These are phyloP conservation scores for Xylaria bambusicola DNA, from an alignment of 495 filamentous ascomycete genomes.

Conservation along the genomic window DNA sequence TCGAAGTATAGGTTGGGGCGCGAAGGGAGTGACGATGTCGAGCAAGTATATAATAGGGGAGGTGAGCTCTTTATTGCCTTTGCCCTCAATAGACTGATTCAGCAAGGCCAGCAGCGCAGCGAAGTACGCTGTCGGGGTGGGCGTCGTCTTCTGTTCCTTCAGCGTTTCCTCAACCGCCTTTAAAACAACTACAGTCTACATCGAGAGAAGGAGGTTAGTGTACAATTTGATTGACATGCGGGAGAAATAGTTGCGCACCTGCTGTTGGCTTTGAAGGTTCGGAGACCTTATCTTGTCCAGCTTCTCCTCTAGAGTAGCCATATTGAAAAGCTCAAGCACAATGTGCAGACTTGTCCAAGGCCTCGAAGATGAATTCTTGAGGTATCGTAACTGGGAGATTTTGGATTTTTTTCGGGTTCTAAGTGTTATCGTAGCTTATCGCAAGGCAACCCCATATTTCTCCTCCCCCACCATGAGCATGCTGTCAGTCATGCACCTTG, in stretches of 20 bases:
- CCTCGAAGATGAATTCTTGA: slow-evolving; percentile 12
- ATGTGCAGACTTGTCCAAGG: slow-evolving; percentile 22
- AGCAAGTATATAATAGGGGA: slow-evolving; percentile 93
- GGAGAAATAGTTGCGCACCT: slow-evolving; percentile 56
- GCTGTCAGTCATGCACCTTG: neutral
- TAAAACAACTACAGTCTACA: slow-evolving; percentile 82
- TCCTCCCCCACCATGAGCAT: slow-evolving; percentile 25
- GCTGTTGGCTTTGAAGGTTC: slow-evolving; percentile 91
- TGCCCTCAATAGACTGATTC: slow-evolving; percentile 65
- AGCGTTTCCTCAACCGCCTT: slow-evolving; percentile 91
- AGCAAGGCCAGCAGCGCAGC: slow-evolving; percentile 92
- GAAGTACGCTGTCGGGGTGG: slow-evolving; percentile 88
- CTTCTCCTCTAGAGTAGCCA: slow-evolving; percentile 82
- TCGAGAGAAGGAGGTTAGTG: slow-evolving; percentile 20
- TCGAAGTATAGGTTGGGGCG: slow-evolving; percentile 80
- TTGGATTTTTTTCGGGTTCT: slow-evolving; percentile 34
- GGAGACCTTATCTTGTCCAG: slow-evolving; percentile 95
- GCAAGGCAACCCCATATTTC: slow-evolving; percentile 21
- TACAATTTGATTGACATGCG: neutral
- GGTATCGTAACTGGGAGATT: slow-evolving; percentile 19
- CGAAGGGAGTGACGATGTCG: slow-evolving; percentile 80
- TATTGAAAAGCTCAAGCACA: slow-evolving; percentile 45
- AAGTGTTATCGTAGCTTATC: slow-evolving; percentile 33
- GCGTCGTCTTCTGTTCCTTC: slow-evolving; percentile 76
- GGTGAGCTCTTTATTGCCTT: slow-evolving; percentile 79